A percentile compares a stretch with the other conserved stretches of the same genome.
Conservation (phyloP, 2,329 filamentous ascomycete genomes). For the Exophiala sp. region DNA sequence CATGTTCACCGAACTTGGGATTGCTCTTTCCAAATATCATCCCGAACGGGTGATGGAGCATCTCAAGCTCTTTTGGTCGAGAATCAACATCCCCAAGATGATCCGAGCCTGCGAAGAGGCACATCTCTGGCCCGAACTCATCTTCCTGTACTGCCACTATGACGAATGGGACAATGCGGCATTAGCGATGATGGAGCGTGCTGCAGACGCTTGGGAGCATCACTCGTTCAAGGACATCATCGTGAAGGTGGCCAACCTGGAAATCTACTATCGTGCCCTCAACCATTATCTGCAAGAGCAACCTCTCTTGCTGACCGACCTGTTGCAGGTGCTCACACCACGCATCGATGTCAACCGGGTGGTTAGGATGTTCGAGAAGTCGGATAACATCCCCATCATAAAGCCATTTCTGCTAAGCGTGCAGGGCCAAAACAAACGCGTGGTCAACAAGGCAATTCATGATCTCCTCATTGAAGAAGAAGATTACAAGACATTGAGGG, state of each 20-base stretch:
- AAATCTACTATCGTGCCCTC: slow-evolving; percentile 96
- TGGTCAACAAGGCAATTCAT: slow-evolving; percentile 96
- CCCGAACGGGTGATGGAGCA: slow-evolving; percentile 97
- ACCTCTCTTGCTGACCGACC: slow-evolving; percentile 88
- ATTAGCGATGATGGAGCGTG: slow-evolving; percentile 94
- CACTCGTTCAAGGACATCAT: slow-evolving; percentile 99
- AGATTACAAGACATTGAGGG: slow-evolving; percentile 95
- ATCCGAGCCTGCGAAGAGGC: slow-evolving; percentile 90
- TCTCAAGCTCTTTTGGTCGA: slow-evolving; percentile 94
- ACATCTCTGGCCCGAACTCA: slow-evolving; percentile 92
- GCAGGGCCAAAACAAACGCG: slow-evolving; percentile 94
- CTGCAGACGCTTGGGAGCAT: slow-evolving; percentile 97
- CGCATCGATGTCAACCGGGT: slow-evolving; percentile 97
- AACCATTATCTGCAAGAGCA: slow-evolving; percentile 98
- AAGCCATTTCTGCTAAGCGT: slow-evolving; percentile 98
- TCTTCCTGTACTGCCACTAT: slow-evolving; percentile 97
- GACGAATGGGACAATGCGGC: slow-evolving; percentile 98
- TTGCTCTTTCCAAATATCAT: slow-evolving; percentile 89
- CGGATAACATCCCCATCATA: slow-evolving; percentile 94
- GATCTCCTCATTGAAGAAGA: slow-evolving; percentile 97
- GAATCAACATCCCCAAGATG: slow-evolving; percentile 97
- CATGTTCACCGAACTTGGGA: slow-evolving; percentile 90
- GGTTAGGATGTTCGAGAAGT: slow-evolving; percentile 98
- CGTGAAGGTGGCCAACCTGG: slow-evolving; percentile 94
- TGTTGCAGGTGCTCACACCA: slow-evolving; percentile 83